phyloP scores from a whole-genome alignment of 345 rosid genomes.

The Toxicodendron radicans region DNA sequence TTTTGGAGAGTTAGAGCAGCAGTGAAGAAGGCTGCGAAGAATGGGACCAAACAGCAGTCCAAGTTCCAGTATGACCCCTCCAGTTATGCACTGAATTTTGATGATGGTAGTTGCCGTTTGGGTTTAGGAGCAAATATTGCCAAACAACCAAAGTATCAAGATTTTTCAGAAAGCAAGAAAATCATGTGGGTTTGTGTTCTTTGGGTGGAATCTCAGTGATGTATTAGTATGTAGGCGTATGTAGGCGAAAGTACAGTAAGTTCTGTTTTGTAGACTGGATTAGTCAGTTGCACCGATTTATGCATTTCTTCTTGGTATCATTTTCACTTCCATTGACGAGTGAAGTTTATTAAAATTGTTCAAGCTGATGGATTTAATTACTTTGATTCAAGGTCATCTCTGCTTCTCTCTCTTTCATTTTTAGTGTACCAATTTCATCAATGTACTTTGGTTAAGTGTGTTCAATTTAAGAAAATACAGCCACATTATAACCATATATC shows the following conservation, averaged over 20 bases:
- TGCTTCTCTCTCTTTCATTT: neutral
- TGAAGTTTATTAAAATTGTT: neutral
- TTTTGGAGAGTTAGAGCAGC: slow-evolving; percentile 55
- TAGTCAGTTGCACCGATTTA: neutral
- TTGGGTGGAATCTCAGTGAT: slow-evolving; percentile 34
- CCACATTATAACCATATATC: neutral
- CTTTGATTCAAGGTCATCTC: neutral
- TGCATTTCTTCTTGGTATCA: neutral
- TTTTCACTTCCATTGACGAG: neutral
- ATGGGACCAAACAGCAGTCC: slow-evolving; percentile 29
- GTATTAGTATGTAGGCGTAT: neutral
- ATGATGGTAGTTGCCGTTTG: slow-evolving; percentile 46
- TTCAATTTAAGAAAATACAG: neutral
- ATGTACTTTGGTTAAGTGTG: neutral
- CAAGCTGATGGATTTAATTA: neutral
- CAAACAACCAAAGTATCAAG: slow-evolving; percentile 17
- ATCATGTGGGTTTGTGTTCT: slow-evolving; percentile 49
- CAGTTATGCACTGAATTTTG: slow-evolving; percentile 81
- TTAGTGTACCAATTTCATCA: neutral
- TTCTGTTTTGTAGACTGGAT: neutral
- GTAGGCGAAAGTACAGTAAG: neutral
- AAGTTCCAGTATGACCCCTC: slow-evolving; percentile 92
- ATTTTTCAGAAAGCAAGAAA: slow-evolving; percentile 21
- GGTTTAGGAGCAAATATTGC: slow-evolving; percentile 20
- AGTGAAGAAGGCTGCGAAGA: slow-evolving; percentile 45